These are phyloP conservation scores for Tylopilus rubrobrunneus DNA, from an alignment of 768 basidiomycete genomes.

Conservation along the genomic window DNA sequence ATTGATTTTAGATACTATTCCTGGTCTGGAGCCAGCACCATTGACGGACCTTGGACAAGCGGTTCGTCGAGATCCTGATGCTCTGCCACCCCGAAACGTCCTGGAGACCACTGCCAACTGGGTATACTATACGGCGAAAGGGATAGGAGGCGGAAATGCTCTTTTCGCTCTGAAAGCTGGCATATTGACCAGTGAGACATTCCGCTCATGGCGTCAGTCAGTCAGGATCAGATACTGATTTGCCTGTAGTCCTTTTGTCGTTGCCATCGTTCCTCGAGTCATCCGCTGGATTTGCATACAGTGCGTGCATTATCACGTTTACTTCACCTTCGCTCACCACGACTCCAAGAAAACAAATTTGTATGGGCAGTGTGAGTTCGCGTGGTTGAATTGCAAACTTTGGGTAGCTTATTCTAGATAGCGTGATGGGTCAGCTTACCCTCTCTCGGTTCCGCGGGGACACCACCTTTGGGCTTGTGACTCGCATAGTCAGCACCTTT, in stretches of 20 bases:
- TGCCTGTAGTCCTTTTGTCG: conserved; percentile 46
- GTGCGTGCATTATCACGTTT: conserved; percentile 32
- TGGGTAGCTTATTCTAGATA: conserved; percentile 21
- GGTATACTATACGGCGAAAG: conserved; percentile 38
- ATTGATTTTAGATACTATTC: conserved; percentile 43
- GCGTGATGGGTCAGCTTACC: conserved; percentile 74
- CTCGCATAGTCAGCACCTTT: conserved; percentile 62
- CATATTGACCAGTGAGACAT: conserved; percentile 48
- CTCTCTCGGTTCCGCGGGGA: conserved; percentile 72
- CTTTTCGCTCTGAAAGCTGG: conserved; percentile 73
- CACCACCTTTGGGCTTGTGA: conserved; percentile 61
- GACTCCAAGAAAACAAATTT: conserved; percentile 51
- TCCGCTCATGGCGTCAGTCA: neutral
- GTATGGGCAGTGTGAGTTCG: conserved; percentile 67
- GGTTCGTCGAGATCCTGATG: conserved; percentile 65
- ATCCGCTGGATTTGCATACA: conserved; percentile 55
- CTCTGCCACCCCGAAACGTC: conserved; percentile 59
- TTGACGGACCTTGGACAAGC: conserved; percentile 54
- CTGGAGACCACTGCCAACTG: conserved; percentile 50
- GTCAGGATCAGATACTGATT: neutral
- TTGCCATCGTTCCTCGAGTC: conserved; percentile 56
- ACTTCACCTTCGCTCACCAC: conserved; percentile 4
- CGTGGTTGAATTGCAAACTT: neutral
- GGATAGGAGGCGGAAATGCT: conserved; percentile 53
- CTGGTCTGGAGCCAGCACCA: conserved; percentile 45